Evolutionary conservation across 202 grass and related monocot genomes (phyloP).

Genomic region (Panicum virgatum): DNA sequence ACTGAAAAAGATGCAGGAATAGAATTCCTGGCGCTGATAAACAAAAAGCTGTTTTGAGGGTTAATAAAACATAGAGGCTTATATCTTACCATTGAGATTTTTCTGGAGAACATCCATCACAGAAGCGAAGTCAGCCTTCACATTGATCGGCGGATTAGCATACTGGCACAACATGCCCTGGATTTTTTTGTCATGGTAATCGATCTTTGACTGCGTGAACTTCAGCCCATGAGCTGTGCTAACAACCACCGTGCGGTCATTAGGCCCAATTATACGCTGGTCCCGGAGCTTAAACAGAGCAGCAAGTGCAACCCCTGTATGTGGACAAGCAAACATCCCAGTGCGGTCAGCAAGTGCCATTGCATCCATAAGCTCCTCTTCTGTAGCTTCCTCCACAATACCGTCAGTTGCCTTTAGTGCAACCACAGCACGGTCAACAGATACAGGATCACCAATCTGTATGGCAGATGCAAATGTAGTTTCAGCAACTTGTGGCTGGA

Average conservation of each 20-base stretch:
- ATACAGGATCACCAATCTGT: slow-evolving; percentile 88
- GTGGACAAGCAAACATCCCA: slow-evolving; percentile 88
- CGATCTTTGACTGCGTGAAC: slow-evolving; percentile 86
- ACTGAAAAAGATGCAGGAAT: slow-evolving; percentile 35
- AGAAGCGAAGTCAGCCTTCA: slow-evolving; percentile 79
- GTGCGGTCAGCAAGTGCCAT: slow-evolving; percentile 77
- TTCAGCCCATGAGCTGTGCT: slow-evolving; percentile 87
- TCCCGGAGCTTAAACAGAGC: slow-evolving; percentile 76
- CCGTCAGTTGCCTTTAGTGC: slow-evolving; percentile 70
- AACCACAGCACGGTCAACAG: slow-evolving; percentile 66
- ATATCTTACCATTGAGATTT: slow-evolving; percentile 64
- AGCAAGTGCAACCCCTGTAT: slow-evolving; percentile 88
- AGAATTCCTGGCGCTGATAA: slow-evolving; percentile 15
- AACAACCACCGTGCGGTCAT: slow-evolving; percentile 79
- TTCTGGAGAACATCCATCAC: slow-evolving; percentile 89
- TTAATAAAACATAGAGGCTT: slow-evolving; percentile 37
- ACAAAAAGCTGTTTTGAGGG: slow-evolving; percentile 15
- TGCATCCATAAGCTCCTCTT: slow-evolving; percentile 93
- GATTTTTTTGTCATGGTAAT: slow-evolving; percentile 81
- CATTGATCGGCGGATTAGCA: slow-evolving; percentile 71
- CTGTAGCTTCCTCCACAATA: slow-evolving; percentile 87
- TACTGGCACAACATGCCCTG: slow-evolving; percentile 76
- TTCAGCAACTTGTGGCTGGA: slow-evolving; percentile 61
- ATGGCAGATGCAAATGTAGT: slow-evolving; percentile 83
- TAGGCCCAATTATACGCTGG: slow-evolving; percentile 61